These are phyloP conservation scores for Hypholoma sublateritium DNA, from an alignment of 768 basidiomycete genomes.

Conservation along the genomic window DNA sequence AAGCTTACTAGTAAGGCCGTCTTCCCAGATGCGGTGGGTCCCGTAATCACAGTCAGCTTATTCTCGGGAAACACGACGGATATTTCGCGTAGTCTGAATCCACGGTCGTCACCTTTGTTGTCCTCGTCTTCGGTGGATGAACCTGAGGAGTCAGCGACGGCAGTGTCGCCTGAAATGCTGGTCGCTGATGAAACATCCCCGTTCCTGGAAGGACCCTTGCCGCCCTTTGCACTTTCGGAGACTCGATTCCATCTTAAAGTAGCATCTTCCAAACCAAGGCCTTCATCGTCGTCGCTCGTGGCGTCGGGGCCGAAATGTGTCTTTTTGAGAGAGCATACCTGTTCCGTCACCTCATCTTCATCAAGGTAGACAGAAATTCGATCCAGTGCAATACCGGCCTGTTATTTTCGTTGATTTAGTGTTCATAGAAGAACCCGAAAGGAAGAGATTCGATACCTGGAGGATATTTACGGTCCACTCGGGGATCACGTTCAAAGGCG, in stretches of 20 bases:
- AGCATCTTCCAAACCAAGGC: constrained; percentile 56
- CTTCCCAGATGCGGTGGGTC: constrained; percentile 83
- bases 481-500: constrained; percentile 79
- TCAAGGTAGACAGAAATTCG: constrained; percentile 67
- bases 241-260: constrained; percentile 65
- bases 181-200: constrained; percentile 4
- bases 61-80: constrained; percentile 71
- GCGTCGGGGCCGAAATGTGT: constrained; percentile 24
- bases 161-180: constrained; percentile 16
- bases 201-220: constrained; percentile 6
- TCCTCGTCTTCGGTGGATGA: constrained; percentile 17
- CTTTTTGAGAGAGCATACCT: constrained; percentile 65
- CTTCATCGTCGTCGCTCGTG: constrained; percentile 31
- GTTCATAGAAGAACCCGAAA: no score
- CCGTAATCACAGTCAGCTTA: constrained; percentile 68
- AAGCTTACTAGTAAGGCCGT: constrained; percentile 65
- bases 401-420: background rate
- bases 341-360: constrained; percentile 68
- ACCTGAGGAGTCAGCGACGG: constrained; percentile 16
- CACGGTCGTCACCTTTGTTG: constrained; percentile 36
- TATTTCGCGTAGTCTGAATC: constrained; percentile 70
- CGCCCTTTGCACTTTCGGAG: constrained; percentile 12
- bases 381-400: constrained; percentile 63
- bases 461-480: constrained; percentile 77
- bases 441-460: constrained; percentile 36